These are phyloP conservation scores for Heteromeles arbutifolia DNA, from an alignment of 306 rosid species.

Conservation along the genomic window DNA sequence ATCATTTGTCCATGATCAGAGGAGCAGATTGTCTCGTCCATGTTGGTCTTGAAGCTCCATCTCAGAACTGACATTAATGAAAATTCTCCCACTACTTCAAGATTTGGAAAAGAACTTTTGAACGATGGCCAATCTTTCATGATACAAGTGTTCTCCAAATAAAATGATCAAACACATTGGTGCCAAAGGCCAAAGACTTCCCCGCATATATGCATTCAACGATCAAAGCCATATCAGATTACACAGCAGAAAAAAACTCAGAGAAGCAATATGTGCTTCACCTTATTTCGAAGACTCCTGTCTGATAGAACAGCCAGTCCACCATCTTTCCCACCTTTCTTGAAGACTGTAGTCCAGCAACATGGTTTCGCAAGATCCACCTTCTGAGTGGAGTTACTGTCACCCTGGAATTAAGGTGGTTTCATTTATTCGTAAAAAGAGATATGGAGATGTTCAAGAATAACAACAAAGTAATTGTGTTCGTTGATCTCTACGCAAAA, in stretches of 20 bases:
- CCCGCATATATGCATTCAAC: not conserved
- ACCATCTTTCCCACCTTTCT: slow-evolving; percentile 55
- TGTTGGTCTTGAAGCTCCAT: slow-evolving; percentile 63
- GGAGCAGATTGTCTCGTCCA: slow-evolving; percentile 68
- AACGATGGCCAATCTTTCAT: slow-evolving; percentile 4
- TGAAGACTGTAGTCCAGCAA: slow-evolving; percentile 65
- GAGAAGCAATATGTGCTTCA: slow-evolving; percentile 25
- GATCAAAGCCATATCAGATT: not conserved
- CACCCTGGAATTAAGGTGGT: slow-evolving; percentile 41
- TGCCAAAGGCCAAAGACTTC: slow-evolving; percentile 11
- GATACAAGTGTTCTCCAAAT: not conserved
- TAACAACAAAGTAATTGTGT: slow-evolving; percentile 43
- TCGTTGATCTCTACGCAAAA: slow-evolving; percentile 26
- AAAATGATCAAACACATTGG: slow-evolving; percentile 4
- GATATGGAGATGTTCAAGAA: slow-evolving; percentile 9
- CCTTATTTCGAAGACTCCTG: slow-evolving; percentile 84
- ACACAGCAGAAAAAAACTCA: not conserved
- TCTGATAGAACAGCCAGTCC: slow-evolving; percentile 56
- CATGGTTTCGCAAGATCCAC: slow-evolving; percentile 56
- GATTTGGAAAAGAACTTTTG: slow-evolving; percentile 68
- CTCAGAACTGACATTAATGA: slow-evolving; percentile 57
- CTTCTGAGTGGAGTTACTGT: slow-evolving; percentile 38
- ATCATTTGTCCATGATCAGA: slow-evolving; percentile 61
- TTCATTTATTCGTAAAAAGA: slow-evolving; percentile 25
- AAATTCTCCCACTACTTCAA: slow-evolving; percentile 59